phyloP scores from a whole-genome alignment of 2,329 filamentous ascomycete genomes.

The Periconia digitata region DNA sequence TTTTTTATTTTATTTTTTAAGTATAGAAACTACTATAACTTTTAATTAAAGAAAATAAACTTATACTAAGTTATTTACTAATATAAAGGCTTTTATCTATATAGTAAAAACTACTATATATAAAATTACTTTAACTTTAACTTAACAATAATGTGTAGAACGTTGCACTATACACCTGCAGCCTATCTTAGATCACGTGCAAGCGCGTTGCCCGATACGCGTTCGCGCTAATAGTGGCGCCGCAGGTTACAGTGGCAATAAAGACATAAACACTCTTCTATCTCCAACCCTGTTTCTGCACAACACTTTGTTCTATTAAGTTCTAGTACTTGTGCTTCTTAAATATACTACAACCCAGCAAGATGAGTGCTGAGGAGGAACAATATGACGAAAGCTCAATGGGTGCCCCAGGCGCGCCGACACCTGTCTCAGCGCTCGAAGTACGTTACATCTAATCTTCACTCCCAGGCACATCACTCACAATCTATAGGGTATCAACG shows the following conservation, averaged over 20 bases:
- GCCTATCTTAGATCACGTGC: background rate
- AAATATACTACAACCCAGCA: too few relatives aligned
- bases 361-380: conserved; percentile 55
- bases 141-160: background rate
- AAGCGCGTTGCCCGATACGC: too few relatives aligned
- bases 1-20: background rate
- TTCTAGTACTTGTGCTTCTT: too few relatives aligned
- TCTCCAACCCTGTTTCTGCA: background rate
- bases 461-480: conserved; percentile 7
- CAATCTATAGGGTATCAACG: conserved; percentile 72
- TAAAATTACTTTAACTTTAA: too few relatives aligned
- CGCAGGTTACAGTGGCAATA: background rate
- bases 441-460: conserved; percentile 52
- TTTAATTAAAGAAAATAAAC: background rate
- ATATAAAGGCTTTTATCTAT: background rate
- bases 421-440: conserved; percentile 81
- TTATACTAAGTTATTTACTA: background rate
- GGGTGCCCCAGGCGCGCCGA: conserved; percentile 89
- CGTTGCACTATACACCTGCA: background rate
- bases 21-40: too few relatives aligned
- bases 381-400: conserved; percentile 76
- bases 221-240: too few relatives aligned
- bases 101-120: background rate
- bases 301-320: too few relatives aligned
- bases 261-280: background rate